Percentiles rank a stretch among this genome's conserved stretches.
These are phyloP conservation scores for Eucalyptus erythrocorys DNA, from an alignment of 345 rosid genomes.

Conservation along the genomic window DNA sequence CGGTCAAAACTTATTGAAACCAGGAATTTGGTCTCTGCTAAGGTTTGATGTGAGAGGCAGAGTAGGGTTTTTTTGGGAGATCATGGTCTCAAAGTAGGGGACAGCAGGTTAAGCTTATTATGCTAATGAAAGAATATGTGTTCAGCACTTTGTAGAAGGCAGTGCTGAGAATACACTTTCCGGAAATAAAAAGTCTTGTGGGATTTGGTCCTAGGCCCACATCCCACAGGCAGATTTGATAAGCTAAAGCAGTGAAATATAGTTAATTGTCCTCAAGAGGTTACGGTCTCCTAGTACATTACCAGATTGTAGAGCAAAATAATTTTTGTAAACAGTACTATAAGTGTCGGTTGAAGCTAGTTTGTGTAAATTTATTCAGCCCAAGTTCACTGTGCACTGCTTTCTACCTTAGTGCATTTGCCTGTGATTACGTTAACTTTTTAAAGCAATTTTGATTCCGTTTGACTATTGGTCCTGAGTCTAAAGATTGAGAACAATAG, in stretches of 20 bases:
- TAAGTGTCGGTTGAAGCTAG: not conserved
- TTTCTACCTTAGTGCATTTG: not conserved
- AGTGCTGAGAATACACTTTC: not conserved
- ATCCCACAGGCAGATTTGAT: not conserved
- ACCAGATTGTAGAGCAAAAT: not conserved
- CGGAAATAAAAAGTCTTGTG: not conserved
- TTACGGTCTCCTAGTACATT: not conserved
- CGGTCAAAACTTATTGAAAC: not conserved
- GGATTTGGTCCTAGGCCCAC: not conserved
- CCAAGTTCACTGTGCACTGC: not conserved
- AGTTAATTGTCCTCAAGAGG: not conserved
- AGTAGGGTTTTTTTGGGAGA: not conserved
- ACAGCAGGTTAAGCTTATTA: not conserved
- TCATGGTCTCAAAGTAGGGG: not conserved
- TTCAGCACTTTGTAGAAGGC: not conserved
- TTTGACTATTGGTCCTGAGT: not conserved
- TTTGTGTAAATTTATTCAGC: not conserved
- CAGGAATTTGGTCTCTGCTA: not conserved
- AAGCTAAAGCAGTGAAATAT: not conserved
- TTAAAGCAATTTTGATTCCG: not conserved
- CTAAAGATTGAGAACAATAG: not conserved
- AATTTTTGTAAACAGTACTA: not conserved
- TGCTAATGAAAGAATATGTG: not conserved
- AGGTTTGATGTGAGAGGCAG: not conserved
- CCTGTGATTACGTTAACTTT: not conserved